These are phyloP conservation scores for Suhomyces kilbournensis DNA, from an alignment of 805 yeast genomes.

Conservation along the genomic window DNA sequence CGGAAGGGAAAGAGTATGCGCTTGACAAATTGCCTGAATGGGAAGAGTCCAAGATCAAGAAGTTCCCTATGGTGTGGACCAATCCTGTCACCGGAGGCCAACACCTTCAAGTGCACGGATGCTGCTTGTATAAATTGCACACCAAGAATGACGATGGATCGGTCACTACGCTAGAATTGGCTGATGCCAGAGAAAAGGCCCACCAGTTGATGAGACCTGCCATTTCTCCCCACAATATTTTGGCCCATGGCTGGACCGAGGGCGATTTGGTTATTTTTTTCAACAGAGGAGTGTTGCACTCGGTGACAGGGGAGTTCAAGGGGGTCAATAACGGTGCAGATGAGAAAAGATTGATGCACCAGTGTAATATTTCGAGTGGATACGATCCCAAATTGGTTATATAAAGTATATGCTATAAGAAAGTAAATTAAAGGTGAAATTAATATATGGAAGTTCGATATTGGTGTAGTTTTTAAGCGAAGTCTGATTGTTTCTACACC, in stretches of 20 bases:
- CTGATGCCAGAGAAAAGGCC: slow-evolving; percentile 69
- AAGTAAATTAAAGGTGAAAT: not conserved
- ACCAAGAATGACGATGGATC: slow-evolving; percentile 51
- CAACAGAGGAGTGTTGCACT: slow-evolving; percentile 89
- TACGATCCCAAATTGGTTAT: slow-evolving; percentile 47
- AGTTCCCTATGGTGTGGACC: slow-evolving; percentile 86
- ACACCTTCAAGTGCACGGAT: slow-evolving; percentile 84
- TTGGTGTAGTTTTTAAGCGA: too few relatives aligned
- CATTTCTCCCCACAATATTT: slow-evolving; percentile 67
- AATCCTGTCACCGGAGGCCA: slow-evolving; percentile 82
- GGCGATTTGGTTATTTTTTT: slow-evolving; percentile 86
- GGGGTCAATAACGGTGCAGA: slow-evolving; percentile 48
- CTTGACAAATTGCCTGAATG: slow-evolving; percentile 74
- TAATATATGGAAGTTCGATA: not conserved
- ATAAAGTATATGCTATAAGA: not conserved
- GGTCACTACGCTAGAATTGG: slow-evolving; percentile 51
- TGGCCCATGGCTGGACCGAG: slow-evolving; percentile 77
- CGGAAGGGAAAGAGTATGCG: slow-evolving; percentile 69
- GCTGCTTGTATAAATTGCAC: slow-evolving; percentile 70
- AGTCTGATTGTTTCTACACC: too few relatives aligned
- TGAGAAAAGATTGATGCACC: slow-evolving; percentile 86
- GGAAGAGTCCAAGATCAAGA: slow-evolving; percentile 77
- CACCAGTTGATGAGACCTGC: slow-evolving; percentile 84
- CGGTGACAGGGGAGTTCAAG: slow-evolving; percentile 84
- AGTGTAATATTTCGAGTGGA: slow-evolving; percentile 87